phyloP scores from a whole-genome alignment of 805 yeast species.

The Metschnikowia matae region DNA sequence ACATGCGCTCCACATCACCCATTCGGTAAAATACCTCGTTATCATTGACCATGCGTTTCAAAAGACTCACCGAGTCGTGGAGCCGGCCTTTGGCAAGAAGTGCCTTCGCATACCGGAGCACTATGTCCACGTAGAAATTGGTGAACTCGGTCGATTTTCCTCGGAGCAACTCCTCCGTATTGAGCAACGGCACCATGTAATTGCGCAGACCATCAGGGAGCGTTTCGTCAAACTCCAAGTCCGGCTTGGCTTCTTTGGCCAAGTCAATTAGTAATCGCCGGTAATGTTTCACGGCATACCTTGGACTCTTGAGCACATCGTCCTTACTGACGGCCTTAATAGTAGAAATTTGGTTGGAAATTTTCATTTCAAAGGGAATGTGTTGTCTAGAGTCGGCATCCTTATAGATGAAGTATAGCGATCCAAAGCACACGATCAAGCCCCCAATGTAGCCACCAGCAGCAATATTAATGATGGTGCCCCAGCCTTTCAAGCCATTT shows the following conservation, averaged over 20 bases:
- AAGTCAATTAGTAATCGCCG: conserved; percentile 33
- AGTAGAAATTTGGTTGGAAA: conserved; percentile 31
- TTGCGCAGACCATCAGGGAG: conserved; percentile 18
- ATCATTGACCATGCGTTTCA: conserved; percentile 29
- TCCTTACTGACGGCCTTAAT: conserved; percentile 43
- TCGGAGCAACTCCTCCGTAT: conserved; percentile 26
- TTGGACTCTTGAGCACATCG: conserved; percentile 39
- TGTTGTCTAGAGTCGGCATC: conserved; percentile 39
- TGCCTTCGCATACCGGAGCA: conserved; percentile 38
- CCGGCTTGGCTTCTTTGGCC: conserved; percentile 25
- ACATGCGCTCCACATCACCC: conserved; percentile 40
- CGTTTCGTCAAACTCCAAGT: conserved; percentile 24
- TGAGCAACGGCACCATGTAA: conserved; percentile 34
- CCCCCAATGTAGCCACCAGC: conserved; percentile 44
- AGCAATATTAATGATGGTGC: conserved; percentile 31
- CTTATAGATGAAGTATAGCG: conserved; percentile 34
- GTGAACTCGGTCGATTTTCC: conserved; percentile 30
- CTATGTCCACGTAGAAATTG: conserved; percentile 41
- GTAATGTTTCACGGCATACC: conserved; percentile 42
- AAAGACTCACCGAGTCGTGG: conserved; percentile 25
- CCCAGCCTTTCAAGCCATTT: conserved; percentile 23
- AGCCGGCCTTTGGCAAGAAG: conserved; percentile 39
- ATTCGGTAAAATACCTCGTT: conserved; percentile 34
- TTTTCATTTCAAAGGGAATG: conserved; percentile 37
- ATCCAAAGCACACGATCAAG: conserved; percentile 34